Evolutionary conservation across 331 rosid genomes (phyloP).

Genomic region (Erythrophleum ivorense): DNA sequence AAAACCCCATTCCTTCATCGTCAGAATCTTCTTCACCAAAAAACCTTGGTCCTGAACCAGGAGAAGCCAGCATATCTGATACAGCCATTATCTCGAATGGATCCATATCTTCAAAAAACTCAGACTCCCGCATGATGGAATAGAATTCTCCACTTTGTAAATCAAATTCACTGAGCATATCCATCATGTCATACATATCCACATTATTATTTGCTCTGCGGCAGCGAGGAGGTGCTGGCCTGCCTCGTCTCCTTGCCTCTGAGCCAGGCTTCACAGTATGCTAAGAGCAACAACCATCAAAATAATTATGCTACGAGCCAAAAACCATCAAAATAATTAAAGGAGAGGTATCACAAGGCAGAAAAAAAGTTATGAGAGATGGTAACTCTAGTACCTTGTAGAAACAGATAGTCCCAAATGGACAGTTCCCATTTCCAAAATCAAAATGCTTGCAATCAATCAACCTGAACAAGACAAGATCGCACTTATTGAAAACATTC

Average conservation of each 20-base stretch:
- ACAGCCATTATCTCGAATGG: conserved; percentile 43
- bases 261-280: conserved; percentile 59
- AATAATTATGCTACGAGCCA: conserved; percentile 45
- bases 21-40: conserved; percentile 44
- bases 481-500: conserved; percentile 12
- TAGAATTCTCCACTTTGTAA: conserved; percentile 41
- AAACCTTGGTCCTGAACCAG: conserved; percentile 40
- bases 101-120: conserved; percentile 43
- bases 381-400: conserved; percentile 71
- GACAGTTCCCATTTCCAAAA: conserved; percentile 92
- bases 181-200: conserved; percentile 43
- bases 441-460: conserved; percentile 93
- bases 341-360: not conserved
- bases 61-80: conserved; percentile 33
- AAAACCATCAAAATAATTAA: not conserved
- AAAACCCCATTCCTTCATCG: conserved; percentile 28
- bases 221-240: conserved; percentile 42
- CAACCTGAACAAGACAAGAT: conserved; percentile 53
- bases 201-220: conserved; percentile 20
- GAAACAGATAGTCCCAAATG: conserved; percentile 88
- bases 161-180: conserved; percentile 48
- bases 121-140: conserved; percentile 42
- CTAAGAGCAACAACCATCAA: conserved; percentile 43
- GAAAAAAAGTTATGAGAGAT: conserved; percentile 26
- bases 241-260: conserved; percentile 39